A percentile compares a stretch with the other conserved stretches of the same genome.
phyloP scores from a whole-genome alignment of 176 grass and related monocot species.

The Oryza nivara region DNA sequence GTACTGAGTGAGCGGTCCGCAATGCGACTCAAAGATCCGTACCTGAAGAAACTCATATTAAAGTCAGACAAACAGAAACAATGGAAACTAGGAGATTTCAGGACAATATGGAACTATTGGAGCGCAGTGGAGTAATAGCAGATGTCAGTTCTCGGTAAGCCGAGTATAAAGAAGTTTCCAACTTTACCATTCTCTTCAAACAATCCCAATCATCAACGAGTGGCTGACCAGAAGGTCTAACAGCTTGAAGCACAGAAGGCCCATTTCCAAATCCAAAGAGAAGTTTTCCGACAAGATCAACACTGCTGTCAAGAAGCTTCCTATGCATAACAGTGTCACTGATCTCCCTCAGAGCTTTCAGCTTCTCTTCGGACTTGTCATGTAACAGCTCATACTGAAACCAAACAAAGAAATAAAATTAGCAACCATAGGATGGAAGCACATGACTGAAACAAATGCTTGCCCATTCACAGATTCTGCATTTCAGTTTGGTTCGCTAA shows the following conservation, averaged over 20 bases:
- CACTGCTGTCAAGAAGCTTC: slow-evolving; percentile 76
- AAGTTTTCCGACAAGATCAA: slow-evolving; percentile 68
- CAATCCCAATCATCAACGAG: slow-evolving; percentile 90
- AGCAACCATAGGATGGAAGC: neutral
- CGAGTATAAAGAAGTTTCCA: neutral
- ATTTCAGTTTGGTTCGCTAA: neutral
- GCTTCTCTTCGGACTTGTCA: slow-evolving; percentile 56
- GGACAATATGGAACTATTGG: neutral
- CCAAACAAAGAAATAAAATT: slow-evolving; percentile 21
- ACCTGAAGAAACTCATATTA: slow-evolving; percentile 53
- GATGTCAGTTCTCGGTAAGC: neutral
- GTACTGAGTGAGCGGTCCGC: slow-evolving; percentile 78
- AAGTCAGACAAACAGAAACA: neutral
- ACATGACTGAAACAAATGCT: neutral
- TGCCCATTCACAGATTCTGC: no score
- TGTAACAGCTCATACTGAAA: slow-evolving; percentile 81
- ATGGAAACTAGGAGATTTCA: neutral
- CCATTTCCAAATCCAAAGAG: slow-evolving; percentile 71
- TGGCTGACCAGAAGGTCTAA: slow-evolving; percentile 57
- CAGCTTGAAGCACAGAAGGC: slow-evolving; percentile 52
- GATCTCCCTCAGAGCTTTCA: slow-evolving; percentile 61
- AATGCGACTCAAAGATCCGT: slow-evolving; percentile 69
- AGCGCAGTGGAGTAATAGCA: neutral
- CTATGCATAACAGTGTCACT: slow-evolving; percentile 58
- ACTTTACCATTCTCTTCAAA: slow-evolving; percentile 80